Percentiles rank a stretch among this genome's conserved stretches.
Conservation (phyloP, 257 asterid species). For the Forsythia suspensa region DNA sequence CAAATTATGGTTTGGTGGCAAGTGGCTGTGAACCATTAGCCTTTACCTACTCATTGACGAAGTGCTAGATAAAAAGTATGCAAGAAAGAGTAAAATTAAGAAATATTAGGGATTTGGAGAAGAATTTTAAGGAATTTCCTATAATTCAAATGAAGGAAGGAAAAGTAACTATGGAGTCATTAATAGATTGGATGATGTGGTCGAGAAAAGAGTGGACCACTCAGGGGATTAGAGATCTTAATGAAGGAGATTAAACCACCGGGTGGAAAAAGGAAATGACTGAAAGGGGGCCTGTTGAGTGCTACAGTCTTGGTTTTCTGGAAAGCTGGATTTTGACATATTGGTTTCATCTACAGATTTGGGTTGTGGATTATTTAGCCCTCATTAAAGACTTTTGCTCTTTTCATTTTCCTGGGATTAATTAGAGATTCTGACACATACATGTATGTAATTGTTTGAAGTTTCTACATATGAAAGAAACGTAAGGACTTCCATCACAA, state of each 20-base stretch:
- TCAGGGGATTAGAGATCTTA: neutral
- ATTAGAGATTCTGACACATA: neutral
- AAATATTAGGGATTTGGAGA: neutral
- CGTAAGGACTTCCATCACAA: neutral
- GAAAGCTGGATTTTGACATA: neutral
- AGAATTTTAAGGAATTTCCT: neutral
- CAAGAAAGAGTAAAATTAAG: neutral
- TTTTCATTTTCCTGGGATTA: too few species aligned
- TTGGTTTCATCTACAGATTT: neutral
- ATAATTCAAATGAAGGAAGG: neutral
- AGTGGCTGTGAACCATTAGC: neutral
- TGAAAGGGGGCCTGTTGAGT: neutral
- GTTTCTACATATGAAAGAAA: neutral
- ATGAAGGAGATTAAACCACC: neutral
- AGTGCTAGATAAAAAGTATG: neutral
- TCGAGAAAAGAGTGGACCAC: neutral
- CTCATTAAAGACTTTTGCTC: too few species aligned
- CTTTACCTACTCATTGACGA: neutral
- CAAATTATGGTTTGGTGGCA: neutral
- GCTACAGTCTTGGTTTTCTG: neutral
- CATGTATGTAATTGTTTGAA: neutral
- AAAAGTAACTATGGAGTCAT: neutral
- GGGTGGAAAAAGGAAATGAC: neutral
- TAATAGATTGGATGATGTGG: neutral
- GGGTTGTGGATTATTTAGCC: neutral